Conservation (phyloP, 768 basidiomycete species). For the Mycena vitilis region DNA sequence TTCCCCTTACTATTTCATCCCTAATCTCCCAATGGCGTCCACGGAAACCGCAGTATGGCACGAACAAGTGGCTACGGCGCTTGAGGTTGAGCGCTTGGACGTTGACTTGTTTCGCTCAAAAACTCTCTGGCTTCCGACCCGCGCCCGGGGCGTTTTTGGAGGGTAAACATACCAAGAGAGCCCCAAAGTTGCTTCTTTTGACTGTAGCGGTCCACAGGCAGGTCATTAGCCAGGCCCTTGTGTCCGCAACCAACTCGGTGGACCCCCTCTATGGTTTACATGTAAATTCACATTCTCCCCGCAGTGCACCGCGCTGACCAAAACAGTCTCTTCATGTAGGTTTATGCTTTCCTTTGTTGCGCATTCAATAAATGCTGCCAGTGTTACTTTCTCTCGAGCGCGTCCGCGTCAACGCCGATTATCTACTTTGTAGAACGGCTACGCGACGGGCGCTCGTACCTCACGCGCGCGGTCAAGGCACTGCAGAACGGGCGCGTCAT, state of each 20-base stretch:
- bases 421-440: constrained; percentile 83
- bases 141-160: constrained; percentile 83
- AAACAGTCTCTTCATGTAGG: constrained; percentile 38
- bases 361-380: constrained; percentile 39
- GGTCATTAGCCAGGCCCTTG: constrained; percentile 89
- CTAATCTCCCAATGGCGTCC: constrained; percentile 11
- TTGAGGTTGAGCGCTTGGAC: constrained; percentile 85
- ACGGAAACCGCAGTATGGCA: constrained; percentile 37
- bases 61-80: constrained; percentile 74
- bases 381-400: constrained; percentile 87
- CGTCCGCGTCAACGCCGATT: constrained; percentile 78
- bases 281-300: constrained; percentile 51
- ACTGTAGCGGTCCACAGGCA: constrained; percentile 52
- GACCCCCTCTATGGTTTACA: constrained; percentile 73
- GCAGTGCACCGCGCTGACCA: constrained; percentile 17
- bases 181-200: not conserved
- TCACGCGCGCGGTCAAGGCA: constrained; percentile 73
- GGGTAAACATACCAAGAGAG: constrained; percentile 54
- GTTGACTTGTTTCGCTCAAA: constrained; percentile 83
- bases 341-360: constrained; percentile 7
- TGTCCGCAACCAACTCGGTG: constrained; percentile 83
- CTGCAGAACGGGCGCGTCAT: constrained; percentile 56
- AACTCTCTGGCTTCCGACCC: constrained; percentile 70
- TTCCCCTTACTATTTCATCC: not conserved
- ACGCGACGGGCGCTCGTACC: constrained; percentile 80